Percentiles rank a stretch among this genome's conserved stretches.
Evolutionary conservation across 495 filamentous ascomycete genomes (phyloP).

Genomic region (Penicillium goetzii): DNA sequence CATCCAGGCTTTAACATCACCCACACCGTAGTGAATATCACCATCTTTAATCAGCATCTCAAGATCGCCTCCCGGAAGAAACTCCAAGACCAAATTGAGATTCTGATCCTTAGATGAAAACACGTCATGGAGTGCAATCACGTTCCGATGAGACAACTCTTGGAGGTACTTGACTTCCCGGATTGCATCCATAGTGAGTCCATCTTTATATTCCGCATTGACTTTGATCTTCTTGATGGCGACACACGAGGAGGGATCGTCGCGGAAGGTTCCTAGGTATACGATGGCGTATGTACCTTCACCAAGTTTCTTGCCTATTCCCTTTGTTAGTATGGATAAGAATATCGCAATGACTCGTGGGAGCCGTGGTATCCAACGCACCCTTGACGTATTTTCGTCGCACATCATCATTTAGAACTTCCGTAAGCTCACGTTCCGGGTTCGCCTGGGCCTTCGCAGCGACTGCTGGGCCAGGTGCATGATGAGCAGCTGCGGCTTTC

Average conservation of each 20-base stretch:
- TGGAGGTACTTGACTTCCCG: conserved; percentile 94
- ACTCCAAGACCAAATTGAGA: conserved; percentile 92
- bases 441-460: conserved; percentile 23
- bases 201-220: conserved; percentile 80
- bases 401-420: conserved; percentile 87
- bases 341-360: background rate
- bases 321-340: conserved; percentile 10
- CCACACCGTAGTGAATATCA: conserved; percentile 72
- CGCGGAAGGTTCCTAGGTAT: conserved; percentile 77
- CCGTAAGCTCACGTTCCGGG: conserved; percentile 64
- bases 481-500: conserved; percentile 42
- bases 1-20: conserved; percentile 98
- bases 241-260: conserved; percentile 69
- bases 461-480: conserved; percentile 22
- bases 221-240: conserved; percentile 99
- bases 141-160: conserved; percentile 94
- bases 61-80: conserved; percentile 85
- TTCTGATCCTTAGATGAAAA: conserved; percentile 94
- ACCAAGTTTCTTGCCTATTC: conserved; percentile 80
- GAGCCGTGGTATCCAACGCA: conserved; percentile 28
- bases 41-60: conserved; percentile 90
- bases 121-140: conserved; percentile 87
- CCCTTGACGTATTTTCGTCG: conserved; percentile 90
- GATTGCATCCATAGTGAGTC: conserved; percentile 89
- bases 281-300: conserved; percentile 98